phyloP scores from a whole-genome alignment of 495 filamentous ascomycete species.

The Ramalina intermedia region DNA sequence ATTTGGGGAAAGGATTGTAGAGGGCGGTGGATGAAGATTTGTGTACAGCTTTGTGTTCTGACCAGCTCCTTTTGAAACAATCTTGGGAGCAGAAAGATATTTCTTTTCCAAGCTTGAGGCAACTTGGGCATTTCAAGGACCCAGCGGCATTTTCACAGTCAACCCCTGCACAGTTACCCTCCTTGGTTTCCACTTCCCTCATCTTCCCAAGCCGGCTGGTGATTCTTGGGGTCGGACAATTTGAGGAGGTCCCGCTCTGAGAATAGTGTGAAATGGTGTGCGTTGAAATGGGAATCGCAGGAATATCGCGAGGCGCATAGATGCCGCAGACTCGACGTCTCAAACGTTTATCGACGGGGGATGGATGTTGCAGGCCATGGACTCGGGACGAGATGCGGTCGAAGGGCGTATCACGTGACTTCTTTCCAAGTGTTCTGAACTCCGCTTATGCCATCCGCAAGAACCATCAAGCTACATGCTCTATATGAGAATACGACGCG shows the following conservation, averaged over 20 bases:
- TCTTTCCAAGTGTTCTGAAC: too few relatives aligned
- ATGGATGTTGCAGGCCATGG: too few relatives aligned
- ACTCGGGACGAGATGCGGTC: too few relatives aligned
- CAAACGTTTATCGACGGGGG: background rate
- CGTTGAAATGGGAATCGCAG: background rate
- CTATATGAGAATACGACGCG: too few relatives aligned
- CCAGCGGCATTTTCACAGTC: slow-evolving; percentile 77
- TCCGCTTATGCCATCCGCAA: too few relatives aligned
- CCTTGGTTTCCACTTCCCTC: slow-evolving; percentile 5
- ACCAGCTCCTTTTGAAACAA: slow-evolving; percentile 96
- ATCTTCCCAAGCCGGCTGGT: background rate
- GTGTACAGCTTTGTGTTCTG: slow-evolving; percentile 74
- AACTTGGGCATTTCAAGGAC: slow-evolving; percentile 82
- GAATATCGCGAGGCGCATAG: background rate
- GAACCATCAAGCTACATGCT: too few relatives aligned
- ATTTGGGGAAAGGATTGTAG: slow-evolving; percentile 84
- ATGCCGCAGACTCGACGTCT: background rate
- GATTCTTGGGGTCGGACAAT: background rate
- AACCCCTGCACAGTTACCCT: slow-evolving; percentile 46
- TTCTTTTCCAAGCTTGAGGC: slow-evolving; percentile 75
- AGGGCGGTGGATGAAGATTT: slow-evolving; percentile 71
- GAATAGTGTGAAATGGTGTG: background rate
- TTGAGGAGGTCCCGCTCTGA: background rate
- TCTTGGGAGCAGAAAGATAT: slow-evolving; percentile 97
- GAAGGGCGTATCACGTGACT: too few relatives aligned